These are phyloP conservation scores for Quercus phellos DNA, from an alignment of 331 rosid genomes.

Conservation along the genomic window DNA sequence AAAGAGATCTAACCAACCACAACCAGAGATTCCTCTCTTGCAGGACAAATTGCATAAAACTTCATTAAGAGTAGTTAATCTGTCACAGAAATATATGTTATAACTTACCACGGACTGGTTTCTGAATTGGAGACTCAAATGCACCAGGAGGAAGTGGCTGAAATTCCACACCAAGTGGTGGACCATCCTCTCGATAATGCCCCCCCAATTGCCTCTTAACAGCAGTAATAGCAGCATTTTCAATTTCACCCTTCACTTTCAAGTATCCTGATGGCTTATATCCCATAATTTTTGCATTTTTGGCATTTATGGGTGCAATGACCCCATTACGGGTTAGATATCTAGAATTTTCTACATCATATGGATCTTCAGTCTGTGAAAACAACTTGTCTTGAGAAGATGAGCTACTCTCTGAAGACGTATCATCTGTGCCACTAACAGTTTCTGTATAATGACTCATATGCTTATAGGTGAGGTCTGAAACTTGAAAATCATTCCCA, in stretches of 20 bases:
- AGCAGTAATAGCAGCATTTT: slow-evolving; percentile 93
- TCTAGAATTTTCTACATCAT: slow-evolving; percentile 59
- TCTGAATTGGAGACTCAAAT: slow-evolving; percentile 57
- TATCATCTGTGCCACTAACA: slow-evolving; percentile 53
- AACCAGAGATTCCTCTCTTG: neutral
- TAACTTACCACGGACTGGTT: slow-evolving; percentile 59
- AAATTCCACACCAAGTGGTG: slow-evolving; percentile 75
- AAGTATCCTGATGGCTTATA: slow-evolving; percentile 91
- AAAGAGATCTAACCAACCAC: slow-evolving; percentile 5
- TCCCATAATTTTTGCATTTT: slow-evolving; percentile 39
- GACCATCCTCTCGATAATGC: slow-evolving; percentile 77
- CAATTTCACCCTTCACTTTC: slow-evolving; percentile 93
- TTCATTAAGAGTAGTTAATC: neutral
- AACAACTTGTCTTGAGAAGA: slow-evolving; percentile 58
- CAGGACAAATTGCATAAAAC: slow-evolving; percentile 15
- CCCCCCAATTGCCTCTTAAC: slow-evolving; percentile 89
- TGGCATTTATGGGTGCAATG: slow-evolving; percentile 56
- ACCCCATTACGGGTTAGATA: slow-evolving; percentile 41
- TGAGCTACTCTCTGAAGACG: slow-evolving; percentile 91
- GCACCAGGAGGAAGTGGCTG: slow-evolving; percentile 93
- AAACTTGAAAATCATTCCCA: slow-evolving; percentile 48
- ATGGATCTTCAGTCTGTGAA: slow-evolving; percentile 65
- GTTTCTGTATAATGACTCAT: slow-evolving; percentile 46
- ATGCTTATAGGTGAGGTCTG: slow-evolving; percentile 41
- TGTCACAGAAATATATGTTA: neutral